Base-by-base conservation (phyloP, 2,329 filamentous ascomycete species). In the Gremmenia infestans region DNA sequence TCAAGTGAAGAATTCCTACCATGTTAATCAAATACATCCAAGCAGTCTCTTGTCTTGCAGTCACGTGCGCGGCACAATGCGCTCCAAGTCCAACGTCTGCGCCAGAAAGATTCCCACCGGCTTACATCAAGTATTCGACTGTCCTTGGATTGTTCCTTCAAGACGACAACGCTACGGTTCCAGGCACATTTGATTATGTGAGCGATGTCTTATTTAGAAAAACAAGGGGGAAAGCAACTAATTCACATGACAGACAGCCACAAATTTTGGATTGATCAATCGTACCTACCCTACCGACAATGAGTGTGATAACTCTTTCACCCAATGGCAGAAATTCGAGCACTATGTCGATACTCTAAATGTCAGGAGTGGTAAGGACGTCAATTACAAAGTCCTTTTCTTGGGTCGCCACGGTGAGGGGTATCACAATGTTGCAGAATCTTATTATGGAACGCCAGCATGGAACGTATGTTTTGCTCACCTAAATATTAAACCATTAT, bases 181-280 rank as follows among this genome's bases (percentile, higher is more conserved):
- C 82, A 1, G 72, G 67, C 2, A 78, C 71, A 2, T 88, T 88
- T 69, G 82, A 87, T 70, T 88, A 87, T 65, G 85, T 88, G 69
- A 65, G 77, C 22, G 11, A 46, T 12, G 28, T 15, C 25, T 49
- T 36, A 12, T 40, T 36, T 50, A 49, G 22, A 23, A 49, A 11
- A 42, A 35, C 14, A 15, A 22, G 23, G 25, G 25, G n/a, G 5
- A 47, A 11, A 28, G 7, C 8, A 28, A 53, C 48, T 57, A 22
- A 59, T 35, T 42, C 4, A 46, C 49, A 19, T n/a, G 15, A 39
- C 57, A 87, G 82, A 81, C 78, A 25, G 71, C 76, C 32, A 73
- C 72, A 54, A 88, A 87, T 72, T 86, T 87, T 65, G 87, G 86
- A 28, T 74, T 89, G 22, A 77, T 89, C 59, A 78, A 86, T 64